Conservation (phyloP, 305 asterid species). For the Stenogyne calaminthoides region DNA sequence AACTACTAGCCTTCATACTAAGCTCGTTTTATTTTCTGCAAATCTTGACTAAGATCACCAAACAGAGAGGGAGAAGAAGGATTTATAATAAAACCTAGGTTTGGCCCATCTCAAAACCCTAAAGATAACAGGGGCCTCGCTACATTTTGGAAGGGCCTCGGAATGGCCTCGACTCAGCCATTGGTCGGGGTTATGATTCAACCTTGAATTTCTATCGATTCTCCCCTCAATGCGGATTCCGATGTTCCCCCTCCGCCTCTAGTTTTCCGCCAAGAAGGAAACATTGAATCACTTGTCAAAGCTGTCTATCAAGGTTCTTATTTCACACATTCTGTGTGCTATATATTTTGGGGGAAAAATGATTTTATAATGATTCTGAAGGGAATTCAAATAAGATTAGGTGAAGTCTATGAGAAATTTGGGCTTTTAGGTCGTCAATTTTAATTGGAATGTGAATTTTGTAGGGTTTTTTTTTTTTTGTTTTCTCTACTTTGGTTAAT, state of each 20-base stretch:
- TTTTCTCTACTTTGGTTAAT: neutral
- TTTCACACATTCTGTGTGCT: neutral
- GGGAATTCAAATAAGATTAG: neutral
- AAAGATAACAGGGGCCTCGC: no score
- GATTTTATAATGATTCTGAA: neutral
- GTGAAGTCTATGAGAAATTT: neutral
- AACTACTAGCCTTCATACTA: neutral
- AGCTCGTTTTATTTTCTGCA: neutral
- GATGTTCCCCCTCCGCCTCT: constrained; percentile 39
- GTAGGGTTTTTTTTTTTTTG: neutral
- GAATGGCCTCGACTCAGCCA: constrained; percentile 89
- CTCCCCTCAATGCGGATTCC: constrained; percentile 19
- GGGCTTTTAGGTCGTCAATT: neutral
- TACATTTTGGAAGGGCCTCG: constrained; percentile 79
- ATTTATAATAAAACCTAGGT: no score
- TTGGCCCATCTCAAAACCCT: no score
- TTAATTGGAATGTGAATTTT: neutral
- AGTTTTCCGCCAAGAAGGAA: constrained; percentile 75
- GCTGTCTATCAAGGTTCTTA: constrained; percentile 53
- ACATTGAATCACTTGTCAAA: constrained; percentile 70
- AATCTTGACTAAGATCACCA: neutral
- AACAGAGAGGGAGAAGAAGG: neutral
- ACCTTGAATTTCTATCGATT: constrained; percentile 80
- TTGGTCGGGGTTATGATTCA: constrained; percentile 95
- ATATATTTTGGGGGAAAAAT: neutral